Evolutionary conservation across 257 asterid genomes (phyloP), one percentile per base, ranked within the genome.

Genomic region (Plantago elongata): DNA sequence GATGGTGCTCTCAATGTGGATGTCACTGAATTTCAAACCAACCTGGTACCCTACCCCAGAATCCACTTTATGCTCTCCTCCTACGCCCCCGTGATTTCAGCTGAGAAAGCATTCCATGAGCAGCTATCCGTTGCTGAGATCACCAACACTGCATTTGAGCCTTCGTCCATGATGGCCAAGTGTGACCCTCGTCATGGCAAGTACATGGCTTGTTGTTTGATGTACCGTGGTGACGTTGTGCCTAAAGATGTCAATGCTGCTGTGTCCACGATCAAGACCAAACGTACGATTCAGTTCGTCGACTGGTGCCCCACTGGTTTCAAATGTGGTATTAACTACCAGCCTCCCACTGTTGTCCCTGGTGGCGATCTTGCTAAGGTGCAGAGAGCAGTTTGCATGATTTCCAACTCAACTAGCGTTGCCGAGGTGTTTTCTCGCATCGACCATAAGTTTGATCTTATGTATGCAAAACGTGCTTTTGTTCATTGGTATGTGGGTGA

Each of bases 401-500:
- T 77, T 16, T 77, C 82, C 7, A 77, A 77, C 76, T 77, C 82
- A 13, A 77, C 82, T 3, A 73, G 76, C 14, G 82, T 77, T 54
- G 82, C 82, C 3, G 78, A 73, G 69, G 82, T 77, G 54, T 77
- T 77, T 64, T 77, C 79, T 1, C 73, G 82, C 61, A 73, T 77
- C 51, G 82, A 77, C 48, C 74, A 70, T 61, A 73, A 77, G 74
- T 77, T 77, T 51, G 82, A 73, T 50, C 79, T 73, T 30, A 77
- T 73, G 82, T 77, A 77, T 69, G 61, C 76, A 4, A 77, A 77
- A 69, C 67, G 79, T 10, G 82, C 82, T 14, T 77, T 77, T 14
- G 82, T 77, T 15, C 82, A 77, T 34, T 77, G 79, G 82, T 73
- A 77, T 12, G 82, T 77, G 17, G 82, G 82, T 44, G 82, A 77